phyloP scores from a whole-genome alignment of 2,329 filamentous ascomycete species.

The Ceratocystis destructans region DNA sequence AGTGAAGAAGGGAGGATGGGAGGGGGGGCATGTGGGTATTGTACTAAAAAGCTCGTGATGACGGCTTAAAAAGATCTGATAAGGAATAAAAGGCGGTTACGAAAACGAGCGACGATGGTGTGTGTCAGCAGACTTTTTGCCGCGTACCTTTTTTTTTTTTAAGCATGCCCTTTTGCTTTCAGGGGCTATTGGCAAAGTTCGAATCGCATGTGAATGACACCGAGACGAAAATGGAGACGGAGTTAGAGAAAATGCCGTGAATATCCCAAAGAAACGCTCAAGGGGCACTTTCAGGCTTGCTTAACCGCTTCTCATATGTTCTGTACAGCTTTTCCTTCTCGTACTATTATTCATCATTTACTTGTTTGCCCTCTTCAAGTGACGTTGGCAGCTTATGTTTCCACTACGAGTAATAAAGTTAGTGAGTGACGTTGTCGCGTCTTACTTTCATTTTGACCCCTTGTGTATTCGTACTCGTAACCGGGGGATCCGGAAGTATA shows the following conservation, averaged over 20 bases:
- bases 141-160: background rate
- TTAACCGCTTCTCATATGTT: background rate
- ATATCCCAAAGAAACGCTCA: too few relatives aligned
- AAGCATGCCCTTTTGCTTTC: background rate
- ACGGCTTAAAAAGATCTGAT: constrained; percentile 14
- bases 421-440: background rate
- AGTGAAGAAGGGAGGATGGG: background rate
- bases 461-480: constrained; percentile 20
- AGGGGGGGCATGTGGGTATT: background rate
- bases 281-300: background rate
- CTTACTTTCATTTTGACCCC: background rate
- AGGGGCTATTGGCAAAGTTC: background rate
- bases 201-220: background rate
- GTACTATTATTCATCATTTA: too few relatives aligned
- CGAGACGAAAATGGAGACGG: too few relatives aligned
- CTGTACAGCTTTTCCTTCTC: background rate
- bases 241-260: too few relatives aligned
- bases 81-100: constrained; percentile 10
- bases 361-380: background rate
- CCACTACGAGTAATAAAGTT: background rate
- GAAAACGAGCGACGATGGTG: background rate
- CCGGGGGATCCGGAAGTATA: constrained; percentile 12
- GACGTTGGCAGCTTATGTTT: background rate
- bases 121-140: background rate
- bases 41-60: background rate